Conservation (phyloP, 2,329 filamentous ascomycete species). For the Dactylellina parvicollis region DNA sequence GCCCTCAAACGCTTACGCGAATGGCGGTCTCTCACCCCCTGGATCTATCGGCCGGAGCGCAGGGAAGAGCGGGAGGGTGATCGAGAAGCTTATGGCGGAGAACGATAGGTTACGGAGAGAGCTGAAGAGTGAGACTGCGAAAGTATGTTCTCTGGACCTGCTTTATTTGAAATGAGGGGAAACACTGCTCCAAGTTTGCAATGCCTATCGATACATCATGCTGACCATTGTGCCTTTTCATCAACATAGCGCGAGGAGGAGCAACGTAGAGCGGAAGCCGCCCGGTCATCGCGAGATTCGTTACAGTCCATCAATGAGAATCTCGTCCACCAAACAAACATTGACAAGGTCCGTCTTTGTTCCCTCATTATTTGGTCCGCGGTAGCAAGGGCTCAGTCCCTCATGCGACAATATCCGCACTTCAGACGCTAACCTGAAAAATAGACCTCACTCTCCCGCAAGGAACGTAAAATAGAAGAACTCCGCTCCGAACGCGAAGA, state of each 20-base stretch:
- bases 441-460: slow-evolving; percentile 56
- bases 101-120: slow-evolving; percentile 81
- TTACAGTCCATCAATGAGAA: slow-evolving; percentile 58
- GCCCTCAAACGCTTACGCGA: slow-evolving; percentile 15
- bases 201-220: not conserved
- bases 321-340: slow-evolving; percentile 58
- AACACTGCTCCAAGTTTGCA: not conserved
- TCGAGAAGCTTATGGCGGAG: slow-evolving; percentile 82
- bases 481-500: slow-evolving; percentile 57
- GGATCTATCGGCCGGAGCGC: slow-evolving; percentile 51
- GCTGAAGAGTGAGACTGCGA: slow-evolving; percentile 69
- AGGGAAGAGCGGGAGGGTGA: slow-evolving; percentile 79
- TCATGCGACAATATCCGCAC: slow-evolving; percentile 8
- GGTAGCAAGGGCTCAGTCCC: too few species aligned
- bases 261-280: slow-evolving; percentile 58
- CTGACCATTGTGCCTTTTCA: slow-evolving; percentile 13
- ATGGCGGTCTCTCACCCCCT: slow-evolving; percentile 44
- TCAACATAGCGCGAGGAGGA: slow-evolving; percentile 56
- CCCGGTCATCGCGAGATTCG: slow-evolving; percentile 58
- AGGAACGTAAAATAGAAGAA: slow-evolving; percentile 59
- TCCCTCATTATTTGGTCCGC: not conserved
- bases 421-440: slow-evolving; percentile 1
- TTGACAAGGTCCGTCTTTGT: slow-evolving; percentile 55
- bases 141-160: slow-evolving; percentile 20
- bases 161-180: not conserved